A percentile compares a stretch with the other conserved stretches of the same genome.
phyloP scores from a whole-genome alignment of 2,329 filamentous ascomycete species.

The Cercospora brassicicola region DNA sequence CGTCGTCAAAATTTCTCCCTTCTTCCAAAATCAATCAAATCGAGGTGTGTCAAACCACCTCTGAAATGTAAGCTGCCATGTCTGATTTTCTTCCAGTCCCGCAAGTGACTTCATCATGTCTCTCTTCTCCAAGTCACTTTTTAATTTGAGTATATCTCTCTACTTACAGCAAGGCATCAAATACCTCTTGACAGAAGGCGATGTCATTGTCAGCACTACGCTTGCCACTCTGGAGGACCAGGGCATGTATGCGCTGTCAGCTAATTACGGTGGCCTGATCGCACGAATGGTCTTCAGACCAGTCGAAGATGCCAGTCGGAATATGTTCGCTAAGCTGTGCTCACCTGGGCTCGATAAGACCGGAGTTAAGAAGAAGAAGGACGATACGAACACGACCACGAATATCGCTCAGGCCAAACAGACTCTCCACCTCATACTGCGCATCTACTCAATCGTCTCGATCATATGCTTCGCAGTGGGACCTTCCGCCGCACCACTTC shows the following conservation, averaged over 20 bases:
- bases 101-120: constrained; percentile 52
- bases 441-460: constrained; percentile 72
- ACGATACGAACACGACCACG: background rate
- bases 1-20: constrained; percentile 67
- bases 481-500: constrained; percentile 70
- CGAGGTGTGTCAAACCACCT: constrained; percentile 43
- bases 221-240: constrained; percentile 78
- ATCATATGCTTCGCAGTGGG: constrained; percentile 68
- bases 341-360: constrained; percentile 45
- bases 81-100: constrained; percentile 30
- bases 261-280: constrained; percentile 85
- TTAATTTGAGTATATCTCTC: constrained; percentile 75
- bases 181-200: constrained; percentile 89
- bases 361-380: constrained; percentile 20
- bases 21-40: constrained; percentile 49
- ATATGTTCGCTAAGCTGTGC: constrained; percentile 82
- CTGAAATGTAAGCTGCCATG: constrained; percentile 25
- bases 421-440: constrained; percentile 65
- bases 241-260: constrained; percentile 87
- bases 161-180: constrained; percentile 88
- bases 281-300: constrained; percentile 91
- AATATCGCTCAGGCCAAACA: constrained; percentile 43
- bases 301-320: constrained; percentile 88
- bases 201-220: constrained; percentile 80
- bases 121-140: constrained; percentile 68